Evolutionary conservation across 768 basidiomycete species (phyloP).

Genomic region (Sistotremastrum niveocremeum): DNA sequence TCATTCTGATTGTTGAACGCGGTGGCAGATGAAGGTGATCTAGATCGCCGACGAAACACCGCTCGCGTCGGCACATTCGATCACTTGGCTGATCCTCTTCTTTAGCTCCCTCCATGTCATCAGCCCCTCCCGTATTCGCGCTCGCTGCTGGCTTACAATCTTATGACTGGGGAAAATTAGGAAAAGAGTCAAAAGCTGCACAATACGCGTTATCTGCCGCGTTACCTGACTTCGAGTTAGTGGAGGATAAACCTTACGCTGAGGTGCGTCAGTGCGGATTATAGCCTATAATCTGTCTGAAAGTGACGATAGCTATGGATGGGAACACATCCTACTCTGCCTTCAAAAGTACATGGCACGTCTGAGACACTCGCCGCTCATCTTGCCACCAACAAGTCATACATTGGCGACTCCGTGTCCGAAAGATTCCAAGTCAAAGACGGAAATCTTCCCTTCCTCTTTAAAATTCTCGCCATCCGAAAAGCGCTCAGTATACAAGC

Average conservation of each 20-base stretch:
- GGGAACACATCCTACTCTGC: slow-evolving; percentile 84
- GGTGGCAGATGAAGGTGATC: slow-evolving; percentile 19
- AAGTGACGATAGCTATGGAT: slow-evolving; percentile 72
- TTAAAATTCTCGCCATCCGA: slow-evolving; percentile 83
- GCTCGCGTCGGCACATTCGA: neutral
- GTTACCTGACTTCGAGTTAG: slow-evolving; percentile 51
- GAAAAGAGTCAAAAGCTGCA: slow-evolving; percentile 73
- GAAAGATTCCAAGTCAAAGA: slow-evolving; percentile 37
- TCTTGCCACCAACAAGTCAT: slow-evolving; percentile 49
- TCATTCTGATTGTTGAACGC: neutral
- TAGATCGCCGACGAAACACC: slow-evolving; percentile 16
- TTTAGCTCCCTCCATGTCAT: too few relatives aligned
- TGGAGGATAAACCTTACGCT: slow-evolving; percentile 72
- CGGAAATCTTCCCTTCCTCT: slow-evolving; percentile 78
- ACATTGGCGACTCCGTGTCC: slow-evolving; percentile 51
- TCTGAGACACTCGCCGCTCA: slow-evolving; percentile 38
- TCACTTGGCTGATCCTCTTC: too few relatives aligned
- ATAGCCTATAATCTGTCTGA: neutral
- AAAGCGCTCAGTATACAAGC: slow-evolving; percentile 88
- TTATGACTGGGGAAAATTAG: slow-evolving; percentile 93
- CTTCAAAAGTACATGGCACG: slow-evolving; percentile 40
- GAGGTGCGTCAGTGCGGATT: slow-evolving; percentile 46
- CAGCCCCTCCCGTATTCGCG: too few relatives aligned
- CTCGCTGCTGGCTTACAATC: too few relatives aligned
- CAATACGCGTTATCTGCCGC: slow-evolving; percentile 55